Evolutionary conservation across 2,329 filamentous ascomycete species (phyloP), one percentile per base, ranked within the genome.

Genomic region (Trichoderma breve): DNA sequence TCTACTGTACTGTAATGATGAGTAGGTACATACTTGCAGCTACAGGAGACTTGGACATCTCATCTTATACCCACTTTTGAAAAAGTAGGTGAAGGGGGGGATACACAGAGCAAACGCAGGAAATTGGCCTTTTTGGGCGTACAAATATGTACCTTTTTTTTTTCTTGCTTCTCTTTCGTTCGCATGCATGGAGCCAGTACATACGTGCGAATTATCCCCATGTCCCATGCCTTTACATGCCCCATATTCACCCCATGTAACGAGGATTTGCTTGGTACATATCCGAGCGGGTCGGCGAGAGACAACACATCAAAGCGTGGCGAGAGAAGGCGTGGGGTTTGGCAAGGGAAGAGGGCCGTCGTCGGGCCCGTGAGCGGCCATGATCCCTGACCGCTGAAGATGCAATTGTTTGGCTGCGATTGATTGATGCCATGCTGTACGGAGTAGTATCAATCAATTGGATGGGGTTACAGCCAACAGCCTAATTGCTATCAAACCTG

Each of bases 251-350:
- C 21, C 21, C n/a, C 43, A 51, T 51, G n/a, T 53, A 53, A 53
- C 47, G 21, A 53, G 47, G 18, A 69, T 18, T 47, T 68, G 43
- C 58, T 34, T 63, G 60, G 57, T 70, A 70, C 67, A 55, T 70
- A 58, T 60, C 43, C 68, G 51, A 47, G 61, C 51, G 51, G 62
- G 71, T 70, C 66, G n/a, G 30, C 69, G 26, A 64, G 34, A 43
- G 71, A 72, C 71, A 72, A 72, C 71, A 58, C 71, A 72, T 71
- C 71, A 65, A 71, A 24, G 55, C 67, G 57, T 70, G 67, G 55
- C 55, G 63, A 30, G 63, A 26, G 36, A 63, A 66, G 62, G 63
- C 63, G 67, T 70, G 67, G 67, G 67, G 67, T 70, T 70, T 70
- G 36, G 51, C 71, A 64, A 65, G 60, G 53, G 67, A 63, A 60